Evolutionary conservation across 176 grass and related monocot species (phyloP).

Genomic region (Metroxylon sagu): DNA sequence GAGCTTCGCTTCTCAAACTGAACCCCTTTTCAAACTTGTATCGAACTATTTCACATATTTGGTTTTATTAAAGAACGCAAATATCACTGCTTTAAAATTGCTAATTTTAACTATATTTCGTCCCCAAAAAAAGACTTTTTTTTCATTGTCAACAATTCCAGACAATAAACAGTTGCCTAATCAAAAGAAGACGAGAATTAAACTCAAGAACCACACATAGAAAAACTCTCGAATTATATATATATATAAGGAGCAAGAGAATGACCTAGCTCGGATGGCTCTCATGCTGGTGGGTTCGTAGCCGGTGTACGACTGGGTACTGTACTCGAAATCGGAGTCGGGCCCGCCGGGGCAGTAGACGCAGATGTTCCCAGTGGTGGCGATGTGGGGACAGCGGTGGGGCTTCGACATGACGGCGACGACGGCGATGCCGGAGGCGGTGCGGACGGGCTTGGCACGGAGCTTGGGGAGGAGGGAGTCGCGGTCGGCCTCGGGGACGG

Average conservation of each 20-base stretch:
- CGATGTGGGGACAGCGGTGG: conserved; percentile 89
- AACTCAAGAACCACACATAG: too few species aligned
- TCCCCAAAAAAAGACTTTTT: too few species aligned
- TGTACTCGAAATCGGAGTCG: conserved; percentile 97
- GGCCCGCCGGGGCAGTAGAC: conserved; percentile 93
- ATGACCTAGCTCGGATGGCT: conserved; percentile 85
- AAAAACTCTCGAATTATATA: too few species aligned
- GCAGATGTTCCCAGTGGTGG: conserved; percentile 91
- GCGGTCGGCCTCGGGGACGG: conserved; percentile 85
- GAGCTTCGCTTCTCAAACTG: too few species aligned
- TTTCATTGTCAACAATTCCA: too few species aligned
- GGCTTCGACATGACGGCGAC: conserved; percentile 99
- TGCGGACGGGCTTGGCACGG: conserved; percentile 95
- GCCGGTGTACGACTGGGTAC: conserved; percentile 91
- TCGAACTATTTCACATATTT: too few species aligned
- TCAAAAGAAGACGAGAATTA: too few species aligned
- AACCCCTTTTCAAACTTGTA: too few species aligned
- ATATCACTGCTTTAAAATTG: too few species aligned
- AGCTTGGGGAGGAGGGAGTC: conserved; percentile 66
- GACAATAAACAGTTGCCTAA: too few species aligned
- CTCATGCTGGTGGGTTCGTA: conserved; percentile 99
- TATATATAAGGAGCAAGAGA: neutral
- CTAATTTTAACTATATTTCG: too few species aligned
- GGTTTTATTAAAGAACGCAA: too few species aligned
- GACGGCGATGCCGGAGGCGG: conserved; percentile 86